Evolutionary conservation across 768 basidiomycete species (phyloP).

Genomic region (Leucocoprinus birnbaumii): DNA sequence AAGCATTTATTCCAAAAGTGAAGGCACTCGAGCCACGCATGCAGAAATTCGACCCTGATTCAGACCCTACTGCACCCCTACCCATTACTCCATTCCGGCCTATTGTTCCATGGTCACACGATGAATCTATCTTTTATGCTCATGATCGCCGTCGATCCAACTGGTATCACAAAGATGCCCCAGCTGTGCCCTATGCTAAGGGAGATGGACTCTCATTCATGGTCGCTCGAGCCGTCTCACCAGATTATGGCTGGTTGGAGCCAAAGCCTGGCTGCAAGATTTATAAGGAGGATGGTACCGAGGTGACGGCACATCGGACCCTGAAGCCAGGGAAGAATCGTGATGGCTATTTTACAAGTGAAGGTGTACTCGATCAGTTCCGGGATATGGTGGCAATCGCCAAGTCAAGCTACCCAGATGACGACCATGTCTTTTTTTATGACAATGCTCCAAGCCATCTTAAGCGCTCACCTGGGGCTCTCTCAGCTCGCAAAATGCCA

Average conservation of each 20-base stretch:
- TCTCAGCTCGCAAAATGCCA: conserved; percentile 23
- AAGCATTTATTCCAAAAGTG: too few species aligned
- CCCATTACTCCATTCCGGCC: not conserved
- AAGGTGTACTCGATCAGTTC: conserved; percentile 26
- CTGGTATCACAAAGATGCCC: conserved; percentile 27
- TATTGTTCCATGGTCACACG: conserved; percentile 28
- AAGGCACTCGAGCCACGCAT: not conserved
- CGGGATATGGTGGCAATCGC: conserved; percentile 19
- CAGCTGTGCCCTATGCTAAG: conserved; percentile 29
- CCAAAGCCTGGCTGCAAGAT: too few species aligned
- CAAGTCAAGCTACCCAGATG: conserved; percentile 21
- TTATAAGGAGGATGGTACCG: too few species aligned
- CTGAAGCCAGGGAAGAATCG: too few species aligned
- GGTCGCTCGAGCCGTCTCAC: conserved; percentile 14
- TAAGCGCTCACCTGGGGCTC: conserved; percentile 22
- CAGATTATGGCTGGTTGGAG: too few species aligned
- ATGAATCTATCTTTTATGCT: conserved; percentile 38
- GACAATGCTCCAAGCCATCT: conserved; percentile 33
- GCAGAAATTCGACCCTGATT: not conserved
- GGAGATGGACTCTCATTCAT: conserved; percentile 38
- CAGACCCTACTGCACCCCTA: not conserved
- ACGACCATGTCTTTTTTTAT: conserved; percentile 24
- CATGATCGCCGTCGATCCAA: conserved; percentile 25
- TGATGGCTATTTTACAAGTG: conserved; percentile 23
- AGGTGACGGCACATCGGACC: too few species aligned